Evolutionary conservation across 2,329 filamentous ascomycete genomes (phyloP), one percentile per base, ranked within the genome.

Genomic region (Apiospora hydei): DNA sequence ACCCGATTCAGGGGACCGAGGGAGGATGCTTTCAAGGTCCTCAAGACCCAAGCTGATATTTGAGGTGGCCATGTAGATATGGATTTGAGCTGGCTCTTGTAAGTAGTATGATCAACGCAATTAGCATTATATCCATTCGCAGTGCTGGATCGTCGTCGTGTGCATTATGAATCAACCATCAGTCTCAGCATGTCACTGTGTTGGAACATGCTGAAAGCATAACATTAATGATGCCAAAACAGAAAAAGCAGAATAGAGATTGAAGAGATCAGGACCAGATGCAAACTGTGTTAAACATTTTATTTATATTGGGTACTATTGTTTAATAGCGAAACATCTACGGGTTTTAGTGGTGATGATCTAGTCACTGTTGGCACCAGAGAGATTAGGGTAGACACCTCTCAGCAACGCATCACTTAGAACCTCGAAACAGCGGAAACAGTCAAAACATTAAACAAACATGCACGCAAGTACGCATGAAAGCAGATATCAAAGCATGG

Each of bases 1-100:
- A 82, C 86, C 72, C 87, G 92, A 43, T 94, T 89, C 80, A 76
- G 47, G 21, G 78, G 76, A 21, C 75, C 71, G 8, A 72, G 79
- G 21, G 78, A 80, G 34, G 79, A 81, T 66, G 78, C 73, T 16
- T 81, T 81, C 74, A 76, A 76, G 73, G 69, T 73, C 13, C 76
- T 81, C 13, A 79, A 77, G 72, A 77, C 77, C 1, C 57, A 64
- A 30, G 57, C 34, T n/a, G n/a, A 5, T 10, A 64, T 41, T 3
- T 64, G 57, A 41, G 34, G 21, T 13, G 10, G 8, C 1, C 4
- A 14, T 64, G 57, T 24, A 6, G 18, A 6, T 0, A 13, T 41
- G 21, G 10, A 14, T 34, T 7, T 14, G 10, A 41, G 57, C 8
- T 64, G 11, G 34, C 11, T 41, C 30, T 21, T 38, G 30, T 38